A percentile compares a stretch with the other conserved stretches of the same genome.
These are phyloP conservation scores for Exophiala oligosperma DNA, from an alignment of 2,329 filamentous ascomycete species.

Conservation along the genomic window DNA sequence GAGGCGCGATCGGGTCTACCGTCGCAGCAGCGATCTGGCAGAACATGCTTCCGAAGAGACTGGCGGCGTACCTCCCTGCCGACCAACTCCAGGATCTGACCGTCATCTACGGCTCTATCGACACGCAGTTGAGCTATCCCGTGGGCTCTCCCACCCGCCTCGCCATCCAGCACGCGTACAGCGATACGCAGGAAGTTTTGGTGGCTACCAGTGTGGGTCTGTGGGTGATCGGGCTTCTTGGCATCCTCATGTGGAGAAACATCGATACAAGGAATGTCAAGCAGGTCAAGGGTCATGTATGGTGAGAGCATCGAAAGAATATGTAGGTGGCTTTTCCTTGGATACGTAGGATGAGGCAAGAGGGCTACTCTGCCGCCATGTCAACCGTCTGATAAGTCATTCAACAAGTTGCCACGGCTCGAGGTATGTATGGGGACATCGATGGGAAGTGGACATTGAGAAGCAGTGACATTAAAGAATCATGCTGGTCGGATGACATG, in stretches of 20 bases:
- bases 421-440: no score
- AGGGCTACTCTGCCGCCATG: no score
- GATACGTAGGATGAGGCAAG: no score
- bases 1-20: slow-evolving; percentile 36
- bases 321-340: no score
- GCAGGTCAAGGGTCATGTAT: neutral
- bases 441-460: no score
- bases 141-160: slow-evolving; percentile 42
- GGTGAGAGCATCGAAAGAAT: no score
- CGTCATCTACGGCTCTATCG: slow-evolving; percentile 29
- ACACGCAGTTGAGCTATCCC: slow-evolving; percentile 36
- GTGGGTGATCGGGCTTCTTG: slow-evolving; percentile 30
- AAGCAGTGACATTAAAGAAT: no score
- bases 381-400: no score
- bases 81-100: slow-evolving; percentile 21
- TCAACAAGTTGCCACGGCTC: no score
- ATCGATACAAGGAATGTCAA: slow-evolving; percentile 45
- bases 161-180: slow-evolving; percentile 49
- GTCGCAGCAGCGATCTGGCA: slow-evolving; percentile 38
- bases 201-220: slow-evolving; percentile 35
- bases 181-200: slow-evolving; percentile 46
- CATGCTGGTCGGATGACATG: no score
- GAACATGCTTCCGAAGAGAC: slow-evolving; percentile 35
- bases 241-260: slow-evolving; percentile 48
- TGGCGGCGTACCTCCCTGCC: slow-evolving; percentile 34